phyloP scores from a whole-genome alignment of 352 stramenopile species.

The Globisporangium middletonii region DNA sequence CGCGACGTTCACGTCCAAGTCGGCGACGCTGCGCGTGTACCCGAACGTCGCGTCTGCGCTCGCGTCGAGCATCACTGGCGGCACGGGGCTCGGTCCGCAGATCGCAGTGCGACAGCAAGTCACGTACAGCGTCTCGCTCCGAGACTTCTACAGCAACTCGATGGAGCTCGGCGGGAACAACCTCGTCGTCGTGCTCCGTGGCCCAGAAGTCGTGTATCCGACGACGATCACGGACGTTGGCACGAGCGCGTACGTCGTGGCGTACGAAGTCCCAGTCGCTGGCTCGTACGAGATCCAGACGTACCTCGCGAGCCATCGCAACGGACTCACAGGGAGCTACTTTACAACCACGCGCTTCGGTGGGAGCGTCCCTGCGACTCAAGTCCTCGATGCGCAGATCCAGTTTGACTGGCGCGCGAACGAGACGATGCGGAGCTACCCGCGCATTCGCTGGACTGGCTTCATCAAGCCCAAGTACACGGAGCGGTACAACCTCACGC shows the following conservation, averaged over 20 bases:
- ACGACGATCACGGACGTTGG: constrained; percentile 24
- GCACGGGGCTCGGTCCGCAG: constrained; percentile 21
- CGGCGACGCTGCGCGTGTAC: constrained; percentile 16
- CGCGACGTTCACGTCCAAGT: constrained; percentile 23
- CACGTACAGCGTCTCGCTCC: constrained; percentile 30
- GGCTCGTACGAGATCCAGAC: constrained; percentile 47
- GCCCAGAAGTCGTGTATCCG: constrained; percentile 20
- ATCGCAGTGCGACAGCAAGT: constrained; percentile 18
- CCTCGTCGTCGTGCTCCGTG: constrained; percentile 27
- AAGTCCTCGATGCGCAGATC: constrained; percentile 26
- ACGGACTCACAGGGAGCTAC: constrained; percentile 31
- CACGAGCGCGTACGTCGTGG: constrained; percentile 38
- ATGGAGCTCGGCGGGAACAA: constrained; percentile 29
- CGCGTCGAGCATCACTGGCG: constrained; percentile 25
- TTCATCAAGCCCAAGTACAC: constrained; percentile 36
- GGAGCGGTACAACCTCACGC: constrained; percentile 30
- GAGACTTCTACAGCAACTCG: constrained; percentile 38
- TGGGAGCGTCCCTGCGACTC: constrained; percentile 1
- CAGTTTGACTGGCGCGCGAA: constrained; percentile 37
- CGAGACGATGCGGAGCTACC: constrained; percentile 30
- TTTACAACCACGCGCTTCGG: constrained; percentile 22
- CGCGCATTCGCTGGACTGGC: constrained; percentile 37
- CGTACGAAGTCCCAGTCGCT: constrained; percentile 22
- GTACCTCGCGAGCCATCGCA: constrained; percentile 19
- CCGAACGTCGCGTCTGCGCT: constrained; percentile 25